These are phyloP conservation scores for Acanthamoeba culbertsoni DNA, from an alignment of 208 protist genomes.

Conservation along the genomic window DNA sequence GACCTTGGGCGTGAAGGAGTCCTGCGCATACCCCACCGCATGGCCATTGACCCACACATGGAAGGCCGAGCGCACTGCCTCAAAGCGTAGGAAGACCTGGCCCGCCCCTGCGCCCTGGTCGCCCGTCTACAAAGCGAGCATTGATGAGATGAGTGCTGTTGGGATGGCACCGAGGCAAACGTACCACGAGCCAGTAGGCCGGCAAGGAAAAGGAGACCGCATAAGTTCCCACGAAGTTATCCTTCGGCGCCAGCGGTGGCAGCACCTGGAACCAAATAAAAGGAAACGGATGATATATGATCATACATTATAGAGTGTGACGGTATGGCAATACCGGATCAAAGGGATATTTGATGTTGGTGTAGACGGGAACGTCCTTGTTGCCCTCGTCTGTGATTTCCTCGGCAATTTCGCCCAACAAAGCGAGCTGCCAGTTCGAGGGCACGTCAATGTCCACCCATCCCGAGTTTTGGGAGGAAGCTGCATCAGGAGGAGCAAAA, in stretches of 20 bases:
- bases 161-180: neutral
- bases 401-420: neutral
- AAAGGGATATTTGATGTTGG: constrained; percentile 74
- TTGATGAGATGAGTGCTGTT: too few relatives aligned
- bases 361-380: constrained; percentile 65
- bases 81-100: neutral
- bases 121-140: neutral
- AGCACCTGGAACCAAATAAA: neutral
- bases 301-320: too few relatives aligned
- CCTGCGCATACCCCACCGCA: constrained; percentile 70
- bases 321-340: neutral
- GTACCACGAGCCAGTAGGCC: neutral
- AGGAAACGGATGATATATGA: too few relatives aligned
- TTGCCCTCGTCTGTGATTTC: neutral
- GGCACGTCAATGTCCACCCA: neutral
- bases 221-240: constrained; percentile 73
- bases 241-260: neutral
- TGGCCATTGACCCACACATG: constrained; percentile 64
- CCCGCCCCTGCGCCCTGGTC: neutral
- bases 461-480: neutral
- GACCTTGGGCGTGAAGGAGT: constrained; percentile 60
- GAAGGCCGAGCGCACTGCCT: constrained; percentile 53
- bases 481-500: neutral
- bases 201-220: constrained; percentile 56
- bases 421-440: neutral